Evolutionary conservation across 179 eudicot genomes (phyloP), one percentile per base, ranked within the genome.

Genomic region (Actinidia chinensis): DNA sequence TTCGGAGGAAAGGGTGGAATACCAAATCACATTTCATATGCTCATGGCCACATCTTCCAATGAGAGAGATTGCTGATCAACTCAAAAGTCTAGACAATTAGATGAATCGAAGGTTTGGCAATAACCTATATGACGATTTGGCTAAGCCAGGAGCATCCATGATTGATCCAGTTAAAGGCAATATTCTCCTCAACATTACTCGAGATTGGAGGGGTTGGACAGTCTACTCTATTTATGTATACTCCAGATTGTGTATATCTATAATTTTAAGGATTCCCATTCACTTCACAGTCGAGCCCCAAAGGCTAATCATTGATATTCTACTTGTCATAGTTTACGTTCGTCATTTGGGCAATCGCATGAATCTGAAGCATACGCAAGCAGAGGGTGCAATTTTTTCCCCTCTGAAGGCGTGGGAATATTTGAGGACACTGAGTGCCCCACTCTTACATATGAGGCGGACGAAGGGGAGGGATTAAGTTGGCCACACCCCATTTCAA

Each of bases 41-140:
- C 33, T 60, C 65, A 60, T 22, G 65, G 65, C 22, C n/a, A 9
- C 36, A 23, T 22, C 9, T 8, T 60, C 65, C 23, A 22, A 22
- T 60, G 36, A 60, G 65, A 23, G 46, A 33, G 25, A 51, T 17
- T 50, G 74, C 15, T 46, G 54, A 22, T 50, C 59, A 71, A 54
- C 59, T 50, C 74, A 71, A 33, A 46, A 69, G 46, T 69, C 20
- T 25, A 50, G 23, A 54, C 20, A 71, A 48, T 71, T 50, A 13
- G 44, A 28, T 50, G 22, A 20, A 60, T 18, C 58, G 50, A 11
- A 71, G 44, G 59, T 11, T 28, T 71, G 60, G 22, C 74, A 71
- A 28, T 50, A 43, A 52, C 17, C 59, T 33, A 71, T 52, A 52
- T 71, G 60, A 8, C 15, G 60, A 42, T 48, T 6, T 48, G 23